A percentile compares a stretch with the other conserved stretches of the same genome.
Conservation (phyloP, 441 rosid species). For the Arabidopsis lyrata region DNA sequence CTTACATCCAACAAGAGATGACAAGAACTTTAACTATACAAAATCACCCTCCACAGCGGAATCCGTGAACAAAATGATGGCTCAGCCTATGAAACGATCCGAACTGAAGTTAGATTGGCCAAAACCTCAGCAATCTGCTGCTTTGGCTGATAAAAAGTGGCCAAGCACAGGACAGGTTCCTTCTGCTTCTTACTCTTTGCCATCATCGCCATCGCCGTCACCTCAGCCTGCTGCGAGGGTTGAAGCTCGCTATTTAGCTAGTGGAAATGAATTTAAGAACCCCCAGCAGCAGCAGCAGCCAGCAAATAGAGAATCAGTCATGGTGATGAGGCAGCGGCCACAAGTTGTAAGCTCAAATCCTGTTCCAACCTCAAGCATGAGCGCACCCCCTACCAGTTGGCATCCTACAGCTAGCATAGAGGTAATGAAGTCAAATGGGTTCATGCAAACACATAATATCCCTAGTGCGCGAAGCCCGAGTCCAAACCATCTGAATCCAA, state of each 20-base stretch:
- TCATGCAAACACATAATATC: slow-evolving; percentile 52
- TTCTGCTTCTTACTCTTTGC: slow-evolving; percentile 59
- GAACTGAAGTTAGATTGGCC: slow-evolving; percentile 71
- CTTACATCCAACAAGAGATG: slow-evolving; percentile 67
- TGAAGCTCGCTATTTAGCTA: slow-evolving; percentile 57
- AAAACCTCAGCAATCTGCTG: slow-evolving; percentile 63
- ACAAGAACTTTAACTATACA: slow-evolving; percentile 67
- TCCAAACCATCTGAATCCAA: slow-evolving; percentile 53
- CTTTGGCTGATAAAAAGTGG: slow-evolving; percentile 69
- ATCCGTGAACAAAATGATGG: slow-evolving; percentile 48
- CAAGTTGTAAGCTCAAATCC: slow-evolving; percentile 67
- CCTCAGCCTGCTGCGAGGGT: slow-evolving; percentile 59
- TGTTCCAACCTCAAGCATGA: slow-evolving; percentile 55
- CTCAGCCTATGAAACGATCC: slow-evolving; percentile 64
- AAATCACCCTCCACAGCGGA: slow-evolving; percentile 53
- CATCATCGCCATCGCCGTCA: slow-evolving; percentile 62
- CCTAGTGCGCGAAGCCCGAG: slow-evolving; percentile 58
- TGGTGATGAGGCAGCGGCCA: slow-evolving; percentile 76
- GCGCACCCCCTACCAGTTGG: slow-evolving; percentile 62
- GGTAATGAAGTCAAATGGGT: slow-evolving; percentile 64
- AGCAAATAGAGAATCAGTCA: slow-evolving; percentile 65
- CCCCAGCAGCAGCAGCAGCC: slow-evolving; percentile 56
- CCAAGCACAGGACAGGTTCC: slow-evolving; percentile 55
- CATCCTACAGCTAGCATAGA: slow-evolving; percentile 58
- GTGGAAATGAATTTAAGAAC: slow-evolving; percentile 63